Evolutionary conservation across 1,139 yeast genomes (phyloP), one percentile per base, ranked within the genome.

Genomic region (Candida sojae): DNA sequence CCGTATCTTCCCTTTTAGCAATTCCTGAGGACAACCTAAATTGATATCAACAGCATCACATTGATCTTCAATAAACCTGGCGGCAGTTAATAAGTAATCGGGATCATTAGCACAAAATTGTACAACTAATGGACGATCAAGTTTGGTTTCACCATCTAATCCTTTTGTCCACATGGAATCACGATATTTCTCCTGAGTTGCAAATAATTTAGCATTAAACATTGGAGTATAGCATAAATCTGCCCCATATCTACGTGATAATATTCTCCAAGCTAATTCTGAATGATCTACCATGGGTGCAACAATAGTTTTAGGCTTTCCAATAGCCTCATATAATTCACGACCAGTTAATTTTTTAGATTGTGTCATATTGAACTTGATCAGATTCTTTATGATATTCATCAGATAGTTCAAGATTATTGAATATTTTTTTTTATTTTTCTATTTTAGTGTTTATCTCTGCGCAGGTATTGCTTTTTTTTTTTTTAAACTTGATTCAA

Each of bases 261-360:
- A 70, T 13, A 90, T 79, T 57, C 99, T 79, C 98, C 99, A 95
- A 1, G 97, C 99, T 30, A 93, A 76, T 61, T 95, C 99, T 2
- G 93, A 84, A 57, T 91, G 98, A 66, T 95, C 99, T 10, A 95
- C 99, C 98, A 95, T 93, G 1, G 99, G 99, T 1, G 98, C 99
- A 26, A 95, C 96, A 13, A 95, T 84, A 53, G 88, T 88, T 47
- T 77, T 81, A 1, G 99, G 99, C 23, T 70, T 60, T 0, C 96
- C 96, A 12, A 93, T 71, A 11, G 80, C 69, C 45, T 87, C 77
- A 62, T 74, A 92, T 5, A 93, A 76, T 43, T 80, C 83, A 51
- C 96, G 77, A 2, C 98, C 98, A 21, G 29, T 17, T 57, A 48
- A 48, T 66, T 67, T 45, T 40, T 25, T 36, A 26, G 39, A 21